Percentiles rank a stretch among this genome's conserved stretches.
These are phyloP conservation scores for Podaxis sp. DNA, from an alignment of 768 basidiomycete genomes.

Conservation along the genomic window DNA sequence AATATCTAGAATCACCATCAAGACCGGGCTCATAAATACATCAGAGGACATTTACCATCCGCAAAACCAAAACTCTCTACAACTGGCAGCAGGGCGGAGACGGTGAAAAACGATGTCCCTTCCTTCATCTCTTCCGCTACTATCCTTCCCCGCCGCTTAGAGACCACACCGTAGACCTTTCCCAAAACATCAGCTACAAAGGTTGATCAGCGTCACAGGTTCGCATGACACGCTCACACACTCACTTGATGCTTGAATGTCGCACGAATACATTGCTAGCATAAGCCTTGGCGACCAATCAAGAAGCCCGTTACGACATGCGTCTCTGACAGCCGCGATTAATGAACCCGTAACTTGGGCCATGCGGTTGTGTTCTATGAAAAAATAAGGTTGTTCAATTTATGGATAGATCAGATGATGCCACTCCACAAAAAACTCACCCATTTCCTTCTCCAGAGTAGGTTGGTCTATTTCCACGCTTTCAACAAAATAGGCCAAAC, in stretches of 20 bases:
- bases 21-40: not conserved
- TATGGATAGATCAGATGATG: not conserved
- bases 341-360: slow-evolving; percentile 89
- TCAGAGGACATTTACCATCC: slow-evolving; percentile 56
- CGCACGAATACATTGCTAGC: slow-evolving; percentile 98
- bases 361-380: slow-evolving; percentile 71
- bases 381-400: not conserved
- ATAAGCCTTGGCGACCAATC: slow-evolving; percentile 98
- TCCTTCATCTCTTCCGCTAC: slow-evolving; percentile 99
- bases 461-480: slow-evolving; percentile 61
- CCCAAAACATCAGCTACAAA: slow-evolving; percentile 88
- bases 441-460: slow-evolving; percentile 63
- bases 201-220: slow-evolving; percentile 17
- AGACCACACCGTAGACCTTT: slow-evolving; percentile 95
- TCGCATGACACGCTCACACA: slow-evolving; percentile 18
- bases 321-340: slow-evolving; percentile 86
- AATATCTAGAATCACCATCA: slow-evolving; percentile 65
- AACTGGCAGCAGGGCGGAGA: slow-evolving; percentile 88
- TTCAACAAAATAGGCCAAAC: slow-evolving; percentile 90
- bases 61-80: slow-evolving; percentile 98
- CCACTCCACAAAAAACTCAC: slow-evolving; percentile 35
- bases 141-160: slow-evolving; percentile 87
- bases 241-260: slow-evolving; percentile 96
- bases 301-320: slow-evolving; percentile 83
- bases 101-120: slow-evolving; percentile 91